Evolutionary conservation across 2,329 filamentous ascomycete species (phyloP).

Genomic region (Cercospora janseana): DNA sequence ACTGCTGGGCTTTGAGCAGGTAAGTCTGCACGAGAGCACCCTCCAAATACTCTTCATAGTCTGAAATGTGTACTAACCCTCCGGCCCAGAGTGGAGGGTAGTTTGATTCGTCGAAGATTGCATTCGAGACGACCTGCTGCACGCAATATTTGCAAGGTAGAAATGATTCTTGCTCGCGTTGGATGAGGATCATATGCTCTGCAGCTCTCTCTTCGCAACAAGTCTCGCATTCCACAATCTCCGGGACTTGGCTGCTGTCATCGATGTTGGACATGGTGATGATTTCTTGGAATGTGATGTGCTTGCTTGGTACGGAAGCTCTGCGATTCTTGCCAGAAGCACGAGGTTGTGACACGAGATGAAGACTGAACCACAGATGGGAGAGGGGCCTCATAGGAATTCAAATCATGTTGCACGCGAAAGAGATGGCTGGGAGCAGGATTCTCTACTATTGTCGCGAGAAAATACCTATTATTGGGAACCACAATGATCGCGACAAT

Average conservation of each 20-base stretch:
- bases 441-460: neutral
- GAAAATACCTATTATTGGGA: neutral
- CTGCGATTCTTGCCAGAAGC: too few species aligned
- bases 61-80: neutral
- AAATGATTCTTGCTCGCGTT: neutral
- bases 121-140: neutral
- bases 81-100: conserved; percentile 7
- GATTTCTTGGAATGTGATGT: too few species aligned
- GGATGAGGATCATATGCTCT: neutral
- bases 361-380: too few species aligned
- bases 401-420: too few species aligned
- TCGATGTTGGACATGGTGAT: neutral
- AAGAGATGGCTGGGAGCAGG: neutral
- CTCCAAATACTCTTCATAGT: conserved; percentile 2
- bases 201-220: neutral
- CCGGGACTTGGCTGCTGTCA: neutral
- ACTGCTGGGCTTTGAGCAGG: neutral
- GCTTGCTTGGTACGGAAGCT: too few species aligned
- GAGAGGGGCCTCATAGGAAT: too few species aligned
- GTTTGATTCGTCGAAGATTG: neutral
- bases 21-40: neutral
- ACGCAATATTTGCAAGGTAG: conserved; percentile 1
- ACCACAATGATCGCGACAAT: neutral
- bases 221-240: neutral
- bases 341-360: too few species aligned